Conservation (phyloP, 768 basidiomycete genomes). For the Porphyrellus cyaneotinctus region DNA sequence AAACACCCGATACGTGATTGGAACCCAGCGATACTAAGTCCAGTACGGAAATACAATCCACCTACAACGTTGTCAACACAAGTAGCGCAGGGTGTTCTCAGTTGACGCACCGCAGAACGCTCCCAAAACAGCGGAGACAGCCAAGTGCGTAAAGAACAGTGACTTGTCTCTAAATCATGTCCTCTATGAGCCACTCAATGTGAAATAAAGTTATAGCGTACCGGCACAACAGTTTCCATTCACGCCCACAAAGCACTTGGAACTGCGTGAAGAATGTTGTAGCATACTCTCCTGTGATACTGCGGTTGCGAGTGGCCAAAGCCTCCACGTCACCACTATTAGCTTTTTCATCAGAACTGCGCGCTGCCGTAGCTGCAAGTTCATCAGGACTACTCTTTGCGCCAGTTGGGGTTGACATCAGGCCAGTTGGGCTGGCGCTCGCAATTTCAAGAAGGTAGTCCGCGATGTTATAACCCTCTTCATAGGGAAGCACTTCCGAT, state of each 20-base stretch:
- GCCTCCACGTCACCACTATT: constrained; percentile 19
- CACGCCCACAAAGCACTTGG: constrained; percentile 74
- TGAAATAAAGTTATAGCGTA: constrained; percentile 22
- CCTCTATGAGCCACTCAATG: neutral
- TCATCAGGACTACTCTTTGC: constrained; percentile 4
- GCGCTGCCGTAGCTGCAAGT: neutral
- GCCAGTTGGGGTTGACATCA: constrained; percentile 33
- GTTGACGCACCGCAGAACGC: constrained; percentile 70
- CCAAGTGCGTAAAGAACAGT: constrained; percentile 75
- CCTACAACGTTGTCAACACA: constrained; percentile 33
- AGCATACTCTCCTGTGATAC: constrained; percentile 42
- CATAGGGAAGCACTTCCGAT: constrained; percentile 48
- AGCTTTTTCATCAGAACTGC: constrained; percentile 13
- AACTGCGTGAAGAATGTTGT: constrained; percentile 89
- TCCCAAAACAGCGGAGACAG: constrained; percentile 67
- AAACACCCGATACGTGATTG: constrained; percentile 90
- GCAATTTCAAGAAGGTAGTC: constrained; percentile 91
- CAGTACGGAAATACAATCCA: constrained; percentile 82
- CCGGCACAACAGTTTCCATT: constrained; percentile 80
- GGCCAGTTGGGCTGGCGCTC: constrained; percentile 51
- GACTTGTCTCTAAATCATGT: constrained; percentile 63
- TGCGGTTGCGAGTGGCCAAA: constrained; percentile 12
- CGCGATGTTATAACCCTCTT: constrained; percentile 84
- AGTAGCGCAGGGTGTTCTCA: neutral
- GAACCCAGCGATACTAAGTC: constrained; percentile 83